Percentiles rank a stretch among this genome's conserved stretches.
Conservation (phyloP, 148 eudicot genomes). For the Rhododendron griersonianum region DNA sequence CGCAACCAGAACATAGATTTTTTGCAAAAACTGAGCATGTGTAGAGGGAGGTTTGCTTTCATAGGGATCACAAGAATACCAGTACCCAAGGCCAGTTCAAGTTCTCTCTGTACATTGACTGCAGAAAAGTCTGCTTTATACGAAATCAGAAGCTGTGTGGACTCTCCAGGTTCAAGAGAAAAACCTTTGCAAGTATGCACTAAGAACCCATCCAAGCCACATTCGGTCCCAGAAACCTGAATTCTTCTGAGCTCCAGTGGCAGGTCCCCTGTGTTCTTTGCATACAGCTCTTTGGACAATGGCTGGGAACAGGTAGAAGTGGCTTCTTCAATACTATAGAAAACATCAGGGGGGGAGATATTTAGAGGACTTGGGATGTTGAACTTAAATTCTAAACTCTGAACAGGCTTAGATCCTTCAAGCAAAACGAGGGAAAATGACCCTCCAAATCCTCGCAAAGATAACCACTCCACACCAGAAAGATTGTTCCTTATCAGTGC, state of each 20-base stretch:
- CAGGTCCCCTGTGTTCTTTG: slow-evolving; percentile 67
- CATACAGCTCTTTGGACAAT: slow-evolving; percentile 49
- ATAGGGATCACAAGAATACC: slow-evolving; percentile 77
- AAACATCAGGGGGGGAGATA: slow-evolving; percentile 28
- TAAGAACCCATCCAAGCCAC: slow-evolving; percentile 69
- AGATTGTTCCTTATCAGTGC: slow-evolving; percentile 77
- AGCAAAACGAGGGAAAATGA: slow-evolving; percentile 53
- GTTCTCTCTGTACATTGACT: slow-evolving; percentile 53
- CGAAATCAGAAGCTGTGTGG: slow-evolving; percentile 49
- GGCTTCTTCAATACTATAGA: slow-evolving; percentile 18
- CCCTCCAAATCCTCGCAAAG: slow-evolving; percentile 73
- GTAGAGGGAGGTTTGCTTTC: slow-evolving; percentile 59
- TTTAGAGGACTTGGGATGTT: slow-evolving; percentile 34
- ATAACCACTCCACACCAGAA: slow-evolving; percentile 78
- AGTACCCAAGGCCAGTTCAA: slow-evolving; percentile 55
- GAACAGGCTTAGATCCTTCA: slow-evolving; percentile 48
- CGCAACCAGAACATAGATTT: slow-evolving; percentile 46
- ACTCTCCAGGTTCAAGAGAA: slow-evolving; percentile 69
- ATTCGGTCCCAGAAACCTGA: slow-evolving; percentile 65
- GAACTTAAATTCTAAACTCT: slow-evolving; percentile 55
- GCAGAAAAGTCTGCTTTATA: slow-evolving; percentile 60
- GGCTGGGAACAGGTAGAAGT: slow-evolving; percentile 41
- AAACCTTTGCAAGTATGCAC: slow-evolving; percentile 64
- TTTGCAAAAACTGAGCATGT: slow-evolving; percentile 38
- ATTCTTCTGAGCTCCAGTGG: slow-evolving; percentile 50